Base-by-base conservation (phyloP, 352 stramenopile species). In the Hyaloperonospora arabidopsidis region DNA sequence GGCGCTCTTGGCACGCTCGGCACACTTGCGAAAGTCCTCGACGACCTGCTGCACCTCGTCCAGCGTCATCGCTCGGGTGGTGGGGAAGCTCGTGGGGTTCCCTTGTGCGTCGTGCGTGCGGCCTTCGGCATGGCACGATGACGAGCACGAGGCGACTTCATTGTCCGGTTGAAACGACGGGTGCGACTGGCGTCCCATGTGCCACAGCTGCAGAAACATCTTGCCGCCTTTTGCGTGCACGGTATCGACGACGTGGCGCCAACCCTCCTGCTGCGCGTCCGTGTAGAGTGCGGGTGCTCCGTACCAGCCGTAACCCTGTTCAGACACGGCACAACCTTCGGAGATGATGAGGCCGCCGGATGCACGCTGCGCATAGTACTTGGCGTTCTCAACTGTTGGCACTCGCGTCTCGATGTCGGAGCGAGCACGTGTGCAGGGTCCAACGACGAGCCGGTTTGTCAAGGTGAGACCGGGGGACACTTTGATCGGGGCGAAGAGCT, bases 201-300 rank as follows among this genome's bases (percentile, higher is more conserved):
- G 86, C 84, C 84, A 95, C 18, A 96, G 68, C 70, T 96, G 86
- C 45, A 79, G 45, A 49, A 82, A 89, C 41, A 95, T 94, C 18
- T 74, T 75, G 53, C 73, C 80, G 32, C 68, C 76, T 51, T 89
- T 87, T 28, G 50, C 66, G 52, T 96, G 87, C 29, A 96, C 86
- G 13, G 67, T 57, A 38, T 83, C 52, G 2, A 67, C 75, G 2
- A 87, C 59, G 18, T 60, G 59, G 38, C 84, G 84, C 79, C 79
- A 89, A 5, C 39, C 67, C 35, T 72, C 45, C 48, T 74, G 38
- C 52, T 89, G 79, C 18, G 74, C 50, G 6, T 57, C 19, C 5
- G 57, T 73, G 43, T 65, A 85, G 11, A 88, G 39, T 1, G 74
- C 76, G 2, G 78, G 52, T 19, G 76, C 61, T 15, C 69, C 62